Percentiles rank a stretch among this genome's conserved stretches.
phyloP scores from a whole-genome alignment of 2,329 filamentous ascomycete species.

The Fusarium praegraminearum region DNA sequence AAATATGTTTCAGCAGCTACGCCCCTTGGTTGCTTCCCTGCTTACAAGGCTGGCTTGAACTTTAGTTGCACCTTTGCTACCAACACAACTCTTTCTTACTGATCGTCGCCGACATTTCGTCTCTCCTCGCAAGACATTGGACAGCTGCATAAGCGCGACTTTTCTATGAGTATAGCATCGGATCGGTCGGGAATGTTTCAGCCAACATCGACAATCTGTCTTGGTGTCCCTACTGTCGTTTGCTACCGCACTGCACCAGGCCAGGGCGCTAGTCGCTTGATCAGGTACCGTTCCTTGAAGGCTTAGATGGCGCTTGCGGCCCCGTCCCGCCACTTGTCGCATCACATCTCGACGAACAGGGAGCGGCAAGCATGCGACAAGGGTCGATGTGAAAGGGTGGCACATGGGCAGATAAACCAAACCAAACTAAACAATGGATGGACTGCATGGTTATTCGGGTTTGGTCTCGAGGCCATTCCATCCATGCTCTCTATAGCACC shows the following conservation, averaged over 20 bases:
- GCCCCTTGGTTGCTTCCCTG: constrained; percentile 14
- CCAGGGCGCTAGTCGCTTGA: constrained; percentile 40
- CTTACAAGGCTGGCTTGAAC: constrained; percentile 7
- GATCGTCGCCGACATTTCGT: constrained; percentile 16
- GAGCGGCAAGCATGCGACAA: constrained; percentile 40
- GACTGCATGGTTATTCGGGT: not conserved
- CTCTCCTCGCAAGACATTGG: constrained; percentile 12
- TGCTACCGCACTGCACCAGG: constrained; percentile 14
- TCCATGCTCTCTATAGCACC: constrained; percentile 4
- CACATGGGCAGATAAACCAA: constrained; percentile 27
- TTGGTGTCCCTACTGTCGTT: constrained; percentile 4
- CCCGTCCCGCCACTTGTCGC: constrained; percentile 46
- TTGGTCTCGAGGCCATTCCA: constrained; percentile 14
- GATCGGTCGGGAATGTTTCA: constrained; percentile 26
- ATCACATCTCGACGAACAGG: constrained; percentile 29
- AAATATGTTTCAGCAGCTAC: constrained; percentile 2
- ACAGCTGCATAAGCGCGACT: constrained; percentile 23
- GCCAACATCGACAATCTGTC: not conserved
- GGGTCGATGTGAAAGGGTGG: constrained; percentile 32
- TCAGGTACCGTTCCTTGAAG: constrained; percentile 46
- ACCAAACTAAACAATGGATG: constrained; percentile 20
- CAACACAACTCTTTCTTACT: constrained; percentile 16
- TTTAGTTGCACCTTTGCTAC: constrained; percentile 10
- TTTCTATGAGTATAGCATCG: constrained; percentile 17
- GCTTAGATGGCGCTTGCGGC: constrained; percentile 48